phyloP scores from a whole-genome alignment of 2,329 filamentous ascomycete species.

The Byssoonygena ceratinophila region DNA sequence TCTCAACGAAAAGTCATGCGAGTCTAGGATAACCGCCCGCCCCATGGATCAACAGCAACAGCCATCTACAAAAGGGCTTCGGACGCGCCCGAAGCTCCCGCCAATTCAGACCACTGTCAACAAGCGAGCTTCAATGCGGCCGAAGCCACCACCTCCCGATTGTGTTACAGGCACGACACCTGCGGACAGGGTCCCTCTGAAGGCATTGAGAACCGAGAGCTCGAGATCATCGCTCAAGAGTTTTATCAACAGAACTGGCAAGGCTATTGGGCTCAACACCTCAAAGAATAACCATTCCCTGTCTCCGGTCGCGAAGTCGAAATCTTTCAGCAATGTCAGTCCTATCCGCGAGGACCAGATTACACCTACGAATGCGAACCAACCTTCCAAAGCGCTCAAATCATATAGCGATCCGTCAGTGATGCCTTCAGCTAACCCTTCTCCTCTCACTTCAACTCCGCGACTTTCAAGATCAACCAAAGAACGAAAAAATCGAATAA shows the following conservation, averaged over 20 bases:
- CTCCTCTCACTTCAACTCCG: conserved; percentile 18
- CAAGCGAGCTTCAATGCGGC: conserved; percentile 10
- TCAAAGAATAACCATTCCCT: conserved; percentile 23
- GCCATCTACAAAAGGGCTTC: conserved; percentile 27
- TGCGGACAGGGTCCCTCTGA: conserved; percentile 27
- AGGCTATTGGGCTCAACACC: conserved; percentile 22
- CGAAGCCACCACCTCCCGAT: conserved; percentile 20
- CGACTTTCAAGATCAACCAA: conserved; percentile 22
- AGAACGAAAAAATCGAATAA: conserved; percentile 19
- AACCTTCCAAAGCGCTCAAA: neutral
- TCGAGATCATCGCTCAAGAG: conserved; percentile 31
- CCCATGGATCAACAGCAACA: conserved; percentile 2
- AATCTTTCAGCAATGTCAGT: neutral
- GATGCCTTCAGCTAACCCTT: conserved; percentile 9
- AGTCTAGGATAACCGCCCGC: neutral
- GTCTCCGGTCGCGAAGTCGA: conserved; percentile 26
- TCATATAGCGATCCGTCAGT: conserved; percentile 17
- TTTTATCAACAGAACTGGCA: conserved; percentile 32
- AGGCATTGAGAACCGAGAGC: conserved; percentile 26
- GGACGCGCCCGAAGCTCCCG: conserved; percentile 29
- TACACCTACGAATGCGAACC: neutral
- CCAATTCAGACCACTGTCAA: conserved; percentile 29
- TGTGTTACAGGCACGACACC: conserved; percentile 22
- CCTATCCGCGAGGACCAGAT: neutral
- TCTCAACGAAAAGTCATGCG: too few relatives aligned